phyloP scores from a whole-genome alignment of 345 rosid species.

The Lagerstroemia speciosa region DNA sequence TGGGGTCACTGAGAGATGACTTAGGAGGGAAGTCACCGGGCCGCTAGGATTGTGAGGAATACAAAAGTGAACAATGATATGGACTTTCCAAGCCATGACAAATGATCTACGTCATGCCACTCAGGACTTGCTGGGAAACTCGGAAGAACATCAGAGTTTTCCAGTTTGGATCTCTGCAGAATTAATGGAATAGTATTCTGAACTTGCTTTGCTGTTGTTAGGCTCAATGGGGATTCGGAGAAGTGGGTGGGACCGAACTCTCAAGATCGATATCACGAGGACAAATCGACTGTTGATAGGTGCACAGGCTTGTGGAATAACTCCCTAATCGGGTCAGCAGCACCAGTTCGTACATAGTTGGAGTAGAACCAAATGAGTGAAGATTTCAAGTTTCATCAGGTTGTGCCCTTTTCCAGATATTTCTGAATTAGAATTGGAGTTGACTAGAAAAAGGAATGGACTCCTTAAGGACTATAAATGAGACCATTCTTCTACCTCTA shows the following conservation, averaged over 20 bases:
- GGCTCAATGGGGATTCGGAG: background rate
- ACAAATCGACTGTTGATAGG: no score
- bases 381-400: no score
- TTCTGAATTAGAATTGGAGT: background rate
- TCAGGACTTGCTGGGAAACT: conserved; percentile 46
- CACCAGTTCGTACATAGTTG: no score
- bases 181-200: conserved; percentile 14
- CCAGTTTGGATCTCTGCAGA: conserved; percentile 20
- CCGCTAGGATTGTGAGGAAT: conserved; percentile 35
- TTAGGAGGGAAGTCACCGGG: conserved; percentile 27
- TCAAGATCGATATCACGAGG: background rate
- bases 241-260: background rate
- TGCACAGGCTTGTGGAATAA: no score
- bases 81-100: conserved; percentile 35
- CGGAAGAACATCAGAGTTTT: conserved; percentile 35
- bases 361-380: no score
- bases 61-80: conserved; percentile 37
- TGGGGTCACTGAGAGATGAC: conserved; percentile 19
- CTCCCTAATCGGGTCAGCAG: no score
- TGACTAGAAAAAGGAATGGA: no score
- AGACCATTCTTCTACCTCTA: no score
- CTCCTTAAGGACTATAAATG: background rate
- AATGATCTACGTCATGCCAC: conserved; percentile 65
- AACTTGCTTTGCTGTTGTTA: conserved; percentile 5
- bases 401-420: background rate